These are phyloP conservation scores for Aspergillus hiratsukae DNA, from an alignment of 2,329 filamentous ascomycete genomes.

Conservation along the genomic window DNA sequence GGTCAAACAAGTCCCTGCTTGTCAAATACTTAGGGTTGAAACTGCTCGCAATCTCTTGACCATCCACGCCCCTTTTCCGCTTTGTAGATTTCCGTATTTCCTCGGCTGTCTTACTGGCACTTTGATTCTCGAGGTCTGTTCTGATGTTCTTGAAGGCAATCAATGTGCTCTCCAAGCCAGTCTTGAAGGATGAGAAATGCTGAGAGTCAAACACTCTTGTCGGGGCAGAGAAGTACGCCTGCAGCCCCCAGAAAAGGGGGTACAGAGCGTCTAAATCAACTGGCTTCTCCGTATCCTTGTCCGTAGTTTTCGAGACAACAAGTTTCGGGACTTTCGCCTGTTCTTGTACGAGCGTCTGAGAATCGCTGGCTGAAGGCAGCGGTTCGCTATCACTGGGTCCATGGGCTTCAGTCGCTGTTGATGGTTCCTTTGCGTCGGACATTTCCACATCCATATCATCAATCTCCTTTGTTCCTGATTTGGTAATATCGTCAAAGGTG, in stretches of 20 bases:
- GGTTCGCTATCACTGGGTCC: conserved; percentile 24
- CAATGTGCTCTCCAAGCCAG: conserved; percentile 59
- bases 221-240: conserved; percentile 87
- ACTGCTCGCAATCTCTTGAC: conserved; percentile 61
- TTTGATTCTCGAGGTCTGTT: conserved; percentile 64
- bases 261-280: conserved; percentile 72
- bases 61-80: conserved; percentile 62
- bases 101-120: conserved; percentile 52
- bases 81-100: conserved; percentile 64
- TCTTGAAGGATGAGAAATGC: conserved; percentile 63
- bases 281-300: conserved; percentile 31
- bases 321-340: conserved; percentile 21
- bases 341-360: conserved; percentile 11
- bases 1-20: conserved; percentile 90
- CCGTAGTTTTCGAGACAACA: conserved; percentile 18
- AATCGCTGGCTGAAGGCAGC: conserved; percentile 10
- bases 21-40: conserved; percentile 99
- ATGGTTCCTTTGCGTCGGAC: conserved; percentile 34
- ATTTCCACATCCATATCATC: conserved; percentile 66
- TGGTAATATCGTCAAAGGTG: conserved; percentile 62
- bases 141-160: conserved; percentile 70
- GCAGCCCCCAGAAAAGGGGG: conserved; percentile 88
- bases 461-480: conserved; percentile 30
- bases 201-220: conserved; percentile 70
- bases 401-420: conserved; percentile 30